Conservation (phyloP, 805 yeast genomes). For the Maudiozyma barnettii region DNA sequence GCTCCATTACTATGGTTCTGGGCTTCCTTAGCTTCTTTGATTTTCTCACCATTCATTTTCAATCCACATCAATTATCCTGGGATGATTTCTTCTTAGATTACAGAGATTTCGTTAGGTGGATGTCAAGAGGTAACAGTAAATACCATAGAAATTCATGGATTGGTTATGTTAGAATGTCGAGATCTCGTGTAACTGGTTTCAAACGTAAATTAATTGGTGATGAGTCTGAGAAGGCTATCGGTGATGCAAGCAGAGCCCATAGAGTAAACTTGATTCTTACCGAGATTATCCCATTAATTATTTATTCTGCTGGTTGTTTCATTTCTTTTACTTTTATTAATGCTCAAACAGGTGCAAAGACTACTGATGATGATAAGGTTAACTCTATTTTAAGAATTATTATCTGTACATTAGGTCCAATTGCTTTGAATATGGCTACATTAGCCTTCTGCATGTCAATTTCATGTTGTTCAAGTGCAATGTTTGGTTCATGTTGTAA, state of each 20-base stretch:
- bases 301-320: conserved; percentile 72
- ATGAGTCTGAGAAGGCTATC: conserved; percentile 68
- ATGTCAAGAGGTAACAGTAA: conserved; percentile 82
- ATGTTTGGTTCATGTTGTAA: conserved; percentile 87
- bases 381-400: conserved; percentile 60
- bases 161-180: conserved; percentile 69
- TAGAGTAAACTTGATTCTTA: conserved; percentile 58
- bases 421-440: conserved; percentile 84
- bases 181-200: conserved; percentile 82
- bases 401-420: conserved; percentile 81
- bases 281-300: conserved; percentile 62
- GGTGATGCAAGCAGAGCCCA: conserved; percentile 81
- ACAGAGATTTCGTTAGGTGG: conserved; percentile 88
- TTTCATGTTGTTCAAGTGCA: conserved; percentile 97
- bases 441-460: conserved; percentile 57
- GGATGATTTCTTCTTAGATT: conserved; percentile 92
- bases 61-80: conserved; percentile 96
- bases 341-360: conserved; percentile 76
- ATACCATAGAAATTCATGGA: conserved; percentile 85
- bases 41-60: conserved; percentile 87
- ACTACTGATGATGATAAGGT: conserved; percentile 39
- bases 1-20: conserved; percentile 94
- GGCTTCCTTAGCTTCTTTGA: conserved; percentile 79
- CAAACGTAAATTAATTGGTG: conserved; percentile 63
- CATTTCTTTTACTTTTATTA: conserved; percentile 68